Conservation (phyloP, 2,329 filamentous ascomycete species). For the Nemania sp. region DNA sequence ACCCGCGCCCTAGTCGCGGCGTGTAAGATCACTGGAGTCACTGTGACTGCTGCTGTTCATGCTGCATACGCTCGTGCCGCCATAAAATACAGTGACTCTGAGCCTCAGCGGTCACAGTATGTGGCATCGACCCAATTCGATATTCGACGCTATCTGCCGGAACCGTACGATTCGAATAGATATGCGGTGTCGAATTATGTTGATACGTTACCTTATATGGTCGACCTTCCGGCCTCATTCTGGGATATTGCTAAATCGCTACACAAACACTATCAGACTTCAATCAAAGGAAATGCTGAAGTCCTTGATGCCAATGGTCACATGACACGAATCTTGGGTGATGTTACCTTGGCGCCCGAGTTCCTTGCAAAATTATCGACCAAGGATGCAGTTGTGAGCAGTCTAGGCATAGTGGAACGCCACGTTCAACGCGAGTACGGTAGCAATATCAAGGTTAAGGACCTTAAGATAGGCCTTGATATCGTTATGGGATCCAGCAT, state of each 20-base stretch:
- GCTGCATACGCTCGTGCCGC: conserved; percentile 29
- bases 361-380: conserved; percentile 27
- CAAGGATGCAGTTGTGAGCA: conserved; percentile 34
- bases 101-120: conserved; percentile 28
- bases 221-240: conserved; percentile 22
- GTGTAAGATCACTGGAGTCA: conserved; percentile 19
- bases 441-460: conserved; percentile 23
- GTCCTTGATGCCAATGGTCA: conserved; percentile 27
- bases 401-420: conserved; percentile 30
- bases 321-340: conserved; percentile 26
- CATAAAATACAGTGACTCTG: conserved; percentile 27
- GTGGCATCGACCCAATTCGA: conserved; percentile 34
- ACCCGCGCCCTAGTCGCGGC: conserved; percentile 15
- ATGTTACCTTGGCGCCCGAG: conserved; percentile 29
- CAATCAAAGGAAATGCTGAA: conserved; percentile 24
- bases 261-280: conserved; percentile 24
- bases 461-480: conserved; percentile 32
- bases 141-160: conserved; percentile 33
- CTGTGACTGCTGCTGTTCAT: conserved; percentile 21
- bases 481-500: conserved; percentile 35
- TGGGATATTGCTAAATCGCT: conserved; percentile 25
- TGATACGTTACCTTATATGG: conserved; percentile 19
- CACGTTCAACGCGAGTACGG: conserved; percentile 29
- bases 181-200: conserved; percentile 27
- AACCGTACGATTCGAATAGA: conserved; percentile 29